Conservation (phyloP, 441 rosid species). For the Pelargonium citronellum region DNA sequence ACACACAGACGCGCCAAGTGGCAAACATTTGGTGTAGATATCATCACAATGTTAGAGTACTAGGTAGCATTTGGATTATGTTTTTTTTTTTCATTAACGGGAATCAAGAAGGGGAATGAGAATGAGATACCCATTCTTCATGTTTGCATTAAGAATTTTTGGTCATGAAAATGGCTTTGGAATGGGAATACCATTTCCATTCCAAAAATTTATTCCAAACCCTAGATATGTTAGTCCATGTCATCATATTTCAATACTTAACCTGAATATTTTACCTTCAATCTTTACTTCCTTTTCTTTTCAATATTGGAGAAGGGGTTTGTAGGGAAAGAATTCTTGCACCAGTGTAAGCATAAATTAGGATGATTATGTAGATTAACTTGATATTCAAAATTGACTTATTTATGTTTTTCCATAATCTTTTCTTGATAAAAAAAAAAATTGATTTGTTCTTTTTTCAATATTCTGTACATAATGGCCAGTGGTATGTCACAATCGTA, state of each 20-base stretch:
- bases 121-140: no score
- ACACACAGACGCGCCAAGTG: not conserved
- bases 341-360: not conserved
- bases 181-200: no score
- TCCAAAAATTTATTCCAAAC: no score
- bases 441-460: slow-evolving; percentile 15
- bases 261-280: not conserved
- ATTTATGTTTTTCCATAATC: not conserved
- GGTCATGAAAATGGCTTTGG: no score
- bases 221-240: not conserved
- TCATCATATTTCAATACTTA: not conserved
- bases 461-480: slow-evolving; percentile 23
- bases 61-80: no score
- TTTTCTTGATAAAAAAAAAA: no score
- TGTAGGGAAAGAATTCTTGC: not conserved
- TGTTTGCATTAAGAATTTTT: no score
- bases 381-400: not conserved
- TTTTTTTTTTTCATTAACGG: no score
- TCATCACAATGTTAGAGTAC: not conserved
- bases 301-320: not conserved
- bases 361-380: not conserved
- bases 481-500: slow-evolving; percentile 63
- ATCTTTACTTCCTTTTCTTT: not conserved
- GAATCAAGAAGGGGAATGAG: no score
- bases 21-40: not conserved